These are phyloP conservation scores for Saturnispora besseyi DNA, from an alignment of 805 yeast genomes.

Conservation along the genomic window DNA sequence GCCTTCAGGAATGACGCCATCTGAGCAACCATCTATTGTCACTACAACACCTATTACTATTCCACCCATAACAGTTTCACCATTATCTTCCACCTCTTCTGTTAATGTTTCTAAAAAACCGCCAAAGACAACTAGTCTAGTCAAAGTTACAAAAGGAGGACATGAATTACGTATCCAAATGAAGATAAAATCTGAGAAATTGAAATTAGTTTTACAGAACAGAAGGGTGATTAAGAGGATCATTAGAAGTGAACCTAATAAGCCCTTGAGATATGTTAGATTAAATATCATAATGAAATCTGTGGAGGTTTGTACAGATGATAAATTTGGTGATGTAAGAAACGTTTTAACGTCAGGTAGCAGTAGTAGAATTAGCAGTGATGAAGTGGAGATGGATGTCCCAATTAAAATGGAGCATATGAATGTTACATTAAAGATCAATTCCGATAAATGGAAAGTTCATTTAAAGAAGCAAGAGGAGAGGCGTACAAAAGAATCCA, in stretches of 20 bases:
- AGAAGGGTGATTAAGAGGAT: constrained; percentile 18
- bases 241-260: constrained; percentile 12
- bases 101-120: neutral
- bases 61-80: neutral
- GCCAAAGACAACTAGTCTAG: neutral
- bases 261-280: constrained; percentile 31
- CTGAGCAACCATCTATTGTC: neutral
- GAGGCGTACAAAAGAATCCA: neutral
- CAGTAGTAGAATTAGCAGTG: neutral
- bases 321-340: constrained; percentile 15
- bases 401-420: neutral
- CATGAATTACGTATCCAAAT: constrained; percentile 10
- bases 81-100: neutral
- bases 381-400: neutral
- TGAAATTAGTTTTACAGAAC: neutral
- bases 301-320: constrained; percentile 22
- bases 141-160: neutral
- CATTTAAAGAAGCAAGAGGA: neutral
- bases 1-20: neutral
- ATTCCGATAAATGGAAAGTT: constrained; percentile 2
- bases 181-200: neutral
- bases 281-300: constrained; percentile 19
- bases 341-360: neutral
- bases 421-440: constrained; percentile 6
- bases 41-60: neutral